phyloP scores from a whole-genome alignment of 139 green algal species.

The Eudorina sp. region DNA sequence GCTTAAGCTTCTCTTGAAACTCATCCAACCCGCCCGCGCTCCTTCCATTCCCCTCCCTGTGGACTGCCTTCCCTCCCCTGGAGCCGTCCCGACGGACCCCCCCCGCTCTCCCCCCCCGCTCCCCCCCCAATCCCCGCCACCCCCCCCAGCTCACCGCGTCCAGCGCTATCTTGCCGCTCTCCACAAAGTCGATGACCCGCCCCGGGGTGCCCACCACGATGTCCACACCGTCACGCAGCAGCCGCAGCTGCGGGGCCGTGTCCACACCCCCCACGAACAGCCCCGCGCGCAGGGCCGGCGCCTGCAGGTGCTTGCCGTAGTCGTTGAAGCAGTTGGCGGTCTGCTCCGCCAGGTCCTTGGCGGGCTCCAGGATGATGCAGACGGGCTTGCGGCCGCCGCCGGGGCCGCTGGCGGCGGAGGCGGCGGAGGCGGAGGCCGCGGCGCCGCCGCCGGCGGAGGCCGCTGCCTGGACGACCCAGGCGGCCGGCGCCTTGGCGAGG shows the following conservation, averaged over 20 bases:
- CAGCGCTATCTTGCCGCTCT: slow-evolving; percentile 79
- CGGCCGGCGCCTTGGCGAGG: slow-evolving; percentile 28
- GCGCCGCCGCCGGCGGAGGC: background rate
- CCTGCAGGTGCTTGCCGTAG: slow-evolving; percentile 70
- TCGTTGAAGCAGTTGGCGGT: slow-evolving; percentile 71
- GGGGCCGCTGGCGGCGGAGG: background rate
- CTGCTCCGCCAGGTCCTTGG: slow-evolving; percentile 89
- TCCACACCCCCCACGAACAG: slow-evolving; percentile 81
- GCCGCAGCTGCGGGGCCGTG: slow-evolving; percentile 48
- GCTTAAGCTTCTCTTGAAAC: no score
- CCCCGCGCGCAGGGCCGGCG: slow-evolving; percentile 60
- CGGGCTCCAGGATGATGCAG: slow-evolving; percentile 86
- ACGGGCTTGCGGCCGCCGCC: slow-evolving; percentile 60
- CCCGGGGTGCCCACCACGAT: slow-evolving; percentile 84
- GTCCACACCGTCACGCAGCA: slow-evolving; percentile 75
- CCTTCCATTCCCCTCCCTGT: no score
- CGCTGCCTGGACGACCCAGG: slow-evolving; percentile 47
- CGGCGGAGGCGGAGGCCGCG: background rate
- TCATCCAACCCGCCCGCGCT: no score
- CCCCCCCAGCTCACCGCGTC: slow-evolving; percentile 53
- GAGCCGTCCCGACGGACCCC: background rate
- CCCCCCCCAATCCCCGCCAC: background rate
- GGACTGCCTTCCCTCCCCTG: no score
- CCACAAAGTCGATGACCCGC: slow-evolving; percentile 80
- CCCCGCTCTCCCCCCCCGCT: background rate